Evolutionary conservation across 1,284 basidiomycete species (phyloP).

Genomic region (Volvariella surrecta): DNA sequence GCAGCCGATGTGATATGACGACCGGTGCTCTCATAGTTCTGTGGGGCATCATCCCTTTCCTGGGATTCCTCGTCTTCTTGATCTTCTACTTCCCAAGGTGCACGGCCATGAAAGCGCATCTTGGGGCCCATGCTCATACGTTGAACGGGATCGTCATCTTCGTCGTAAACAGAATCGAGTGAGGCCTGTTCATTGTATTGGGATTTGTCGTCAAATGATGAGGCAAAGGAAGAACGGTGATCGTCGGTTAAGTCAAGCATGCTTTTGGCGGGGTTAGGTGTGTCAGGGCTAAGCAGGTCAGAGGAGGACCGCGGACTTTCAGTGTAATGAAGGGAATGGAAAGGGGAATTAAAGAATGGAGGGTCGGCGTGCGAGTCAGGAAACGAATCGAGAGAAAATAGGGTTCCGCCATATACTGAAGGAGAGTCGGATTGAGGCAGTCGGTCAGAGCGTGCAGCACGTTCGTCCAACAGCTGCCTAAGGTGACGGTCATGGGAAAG

Average conservation of each 20-base stretch:
- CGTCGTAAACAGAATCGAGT: slow-evolving; percentile 16
- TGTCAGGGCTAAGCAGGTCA: slow-evolving; percentile 27
- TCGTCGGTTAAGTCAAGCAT: slow-evolving; percentile 57
- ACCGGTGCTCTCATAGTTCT: slow-evolving; percentile 16
- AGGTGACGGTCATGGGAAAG: slow-evolving; percentile 38
- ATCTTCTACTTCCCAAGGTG: slow-evolving; percentile 69
- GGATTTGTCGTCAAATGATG: slow-evolving; percentile 22
- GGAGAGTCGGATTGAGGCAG: slow-evolving; percentile 55
- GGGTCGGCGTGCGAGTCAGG: slow-evolving; percentile 16
- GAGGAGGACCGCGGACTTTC: slow-evolving; percentile 10
- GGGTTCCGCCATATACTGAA: slow-evolving; percentile 54
- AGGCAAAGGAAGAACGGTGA: slow-evolving; percentile 31
- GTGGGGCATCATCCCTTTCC: slow-evolving; percentile 24
- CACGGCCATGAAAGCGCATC: slow-evolving; percentile 70
- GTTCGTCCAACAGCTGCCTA: slow-evolving; percentile 45
- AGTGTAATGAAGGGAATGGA: slow-evolving; percentile 14
- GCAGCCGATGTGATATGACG: neutral
- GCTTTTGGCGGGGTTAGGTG: slow-evolving; percentile 39
- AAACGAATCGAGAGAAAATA: slow-evolving; percentile 38
- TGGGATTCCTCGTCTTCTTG: slow-evolving; percentile 35
- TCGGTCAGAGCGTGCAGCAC: slow-evolving; percentile 37
- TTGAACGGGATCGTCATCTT: slow-evolving; percentile 28
- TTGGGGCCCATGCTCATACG: slow-evolving; percentile 70
- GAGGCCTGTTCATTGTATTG: slow-evolving; percentile 18
- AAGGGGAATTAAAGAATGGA: slow-evolving; percentile 12